Percentiles rank a stretch among this genome's conserved stretches.
Conservation (phyloP, 306 rosid species). For the Begonia peltatifolia region DNA sequence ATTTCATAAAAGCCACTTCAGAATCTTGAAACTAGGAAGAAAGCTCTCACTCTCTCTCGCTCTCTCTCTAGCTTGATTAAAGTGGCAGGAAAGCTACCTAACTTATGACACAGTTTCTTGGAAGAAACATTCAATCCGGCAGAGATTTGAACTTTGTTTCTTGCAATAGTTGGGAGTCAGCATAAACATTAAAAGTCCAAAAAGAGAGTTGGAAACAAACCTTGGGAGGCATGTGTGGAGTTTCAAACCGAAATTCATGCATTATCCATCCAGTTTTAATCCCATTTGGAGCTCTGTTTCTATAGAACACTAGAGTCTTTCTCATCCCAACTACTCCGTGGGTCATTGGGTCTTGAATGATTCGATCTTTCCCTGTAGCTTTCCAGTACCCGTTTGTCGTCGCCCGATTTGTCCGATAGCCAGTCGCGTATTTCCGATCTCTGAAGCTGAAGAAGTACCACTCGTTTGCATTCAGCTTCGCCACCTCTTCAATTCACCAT, state of each 20-base stretch:
- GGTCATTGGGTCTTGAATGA: conserved; percentile 56
- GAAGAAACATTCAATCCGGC: conserved; percentile 3
- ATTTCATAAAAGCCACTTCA: background rate
- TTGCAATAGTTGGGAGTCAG: conserved; percentile 2
- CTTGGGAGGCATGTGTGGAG: conserved; percentile 98
- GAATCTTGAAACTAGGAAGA: conserved; percentile 1
- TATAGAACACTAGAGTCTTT: conserved; percentile 82
- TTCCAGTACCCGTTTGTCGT: conserved; percentile 90
- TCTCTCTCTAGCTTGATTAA: background rate
- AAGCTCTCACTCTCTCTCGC: background rate
- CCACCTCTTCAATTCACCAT: conserved; percentile 43
- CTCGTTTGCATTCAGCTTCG: conserved; percentile 78
- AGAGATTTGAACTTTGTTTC: background rate
- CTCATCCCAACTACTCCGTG: conserved; percentile 84
- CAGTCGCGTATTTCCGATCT: conserved; percentile 92
- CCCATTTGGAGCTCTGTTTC: conserved; percentile 87
- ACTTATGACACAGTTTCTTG: background rate
- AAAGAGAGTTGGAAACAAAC: conserved; percentile 14
- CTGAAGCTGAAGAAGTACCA: conserved; percentile 99
- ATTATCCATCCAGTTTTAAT: conserved; percentile 94
- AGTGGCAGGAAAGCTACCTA: background rate
- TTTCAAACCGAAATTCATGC: conserved; percentile 96
- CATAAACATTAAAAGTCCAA: conserved; percentile 1
- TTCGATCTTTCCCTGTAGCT: conserved; percentile 92
- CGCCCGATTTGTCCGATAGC: conserved; percentile 73